Percentiles rank a stretch among this genome's conserved stretches.
Evolutionary conservation across 2,329 filamentous ascomycete genomes (phyloP).

Genomic region (Parastagonospora avenae): DNA sequence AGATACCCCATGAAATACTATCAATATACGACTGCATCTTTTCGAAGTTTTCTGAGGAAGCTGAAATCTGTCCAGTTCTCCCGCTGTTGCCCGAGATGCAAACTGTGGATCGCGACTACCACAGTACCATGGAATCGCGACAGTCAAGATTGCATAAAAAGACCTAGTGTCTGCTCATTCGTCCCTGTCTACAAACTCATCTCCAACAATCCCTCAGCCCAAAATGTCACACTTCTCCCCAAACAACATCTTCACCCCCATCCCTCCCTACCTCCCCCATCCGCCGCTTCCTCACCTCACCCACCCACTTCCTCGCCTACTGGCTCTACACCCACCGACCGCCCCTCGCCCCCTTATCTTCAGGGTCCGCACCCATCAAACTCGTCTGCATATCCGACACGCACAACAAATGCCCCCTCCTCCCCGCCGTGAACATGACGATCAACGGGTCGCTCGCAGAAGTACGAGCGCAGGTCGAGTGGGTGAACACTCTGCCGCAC

Average conservation of each 20-base stretch:
- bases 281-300: neutral
- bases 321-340: slow-evolving; percentile 13
- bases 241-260: neutral
- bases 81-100: neutral
- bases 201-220: neutral
- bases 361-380: slow-evolving; percentile 59
- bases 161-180: neutral
- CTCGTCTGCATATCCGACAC: slow-evolving; percentile 90
- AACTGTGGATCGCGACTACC: neutral
- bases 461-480: slow-evolving; percentile 78
- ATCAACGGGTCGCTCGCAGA: slow-evolving; percentile 71
- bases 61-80: neutral
- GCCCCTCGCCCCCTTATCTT: neutral
- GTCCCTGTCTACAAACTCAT: neutral
- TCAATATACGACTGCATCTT: neutral
- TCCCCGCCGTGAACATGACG: slow-evolving; percentile 78
- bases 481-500: slow-evolving; percentile 75
- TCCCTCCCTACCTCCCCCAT: neutral
- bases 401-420: slow-evolving; percentile 56
- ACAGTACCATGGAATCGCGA: neutral
- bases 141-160: neutral
- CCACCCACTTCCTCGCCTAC: neutral
- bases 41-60: neutral
- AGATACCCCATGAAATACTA: neutral
- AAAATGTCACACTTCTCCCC: neutral